Conservation (phyloP, 2,329 filamentous ascomycete species). For the Xenosphaeropsis pyriputrescens region DNA sequence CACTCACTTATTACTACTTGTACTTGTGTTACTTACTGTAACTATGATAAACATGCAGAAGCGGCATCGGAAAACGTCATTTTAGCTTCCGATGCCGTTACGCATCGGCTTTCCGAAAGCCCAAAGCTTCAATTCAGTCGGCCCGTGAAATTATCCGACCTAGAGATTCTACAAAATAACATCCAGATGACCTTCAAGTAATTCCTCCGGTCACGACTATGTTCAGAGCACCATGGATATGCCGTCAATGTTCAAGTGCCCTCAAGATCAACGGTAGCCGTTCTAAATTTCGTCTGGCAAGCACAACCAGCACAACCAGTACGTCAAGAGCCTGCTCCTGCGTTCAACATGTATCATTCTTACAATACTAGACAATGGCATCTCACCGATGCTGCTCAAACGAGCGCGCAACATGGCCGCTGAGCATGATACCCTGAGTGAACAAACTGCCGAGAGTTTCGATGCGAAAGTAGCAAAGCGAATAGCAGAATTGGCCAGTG, state of each 20-base stretch:
- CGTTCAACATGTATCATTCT: constrained; percentile 2
- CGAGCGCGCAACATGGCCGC: constrained; percentile 40
- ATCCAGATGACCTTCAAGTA: too few relatives aligned
- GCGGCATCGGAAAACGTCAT: too few relatives aligned
- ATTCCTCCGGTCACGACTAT: constrained; percentile 9
- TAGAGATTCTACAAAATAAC: too few relatives aligned
- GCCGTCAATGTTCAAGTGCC: constrained; percentile 29
- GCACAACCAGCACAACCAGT: constrained; percentile 22
- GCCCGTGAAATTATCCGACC: too few relatives aligned
- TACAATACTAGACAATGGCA: constrained; percentile 6
- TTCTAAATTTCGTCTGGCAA: constrained; percentile 24
- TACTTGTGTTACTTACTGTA: too few relatives aligned
- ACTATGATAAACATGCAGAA: too few relatives aligned
- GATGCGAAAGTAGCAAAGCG: constrained; percentile 42
- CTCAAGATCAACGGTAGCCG: constrained; percentile 10
- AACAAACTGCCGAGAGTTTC: constrained; percentile 35
- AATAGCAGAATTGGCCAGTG: constrained; percentile 42
- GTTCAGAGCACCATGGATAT: constrained; percentile 33
- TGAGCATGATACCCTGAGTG: constrained; percentile 41
- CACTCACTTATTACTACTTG: too few relatives aligned
- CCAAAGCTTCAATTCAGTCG: too few relatives aligned
- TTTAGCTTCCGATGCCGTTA: too few relatives aligned
- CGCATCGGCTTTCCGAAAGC: too few relatives aligned
- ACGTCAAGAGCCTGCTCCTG: constrained; percentile 1
- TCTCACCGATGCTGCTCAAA: constrained; percentile 38